These are phyloP conservation scores for Rhinocladiella similis DNA, from an alignment of 2,329 filamentous ascomycete species.

Conservation along the genomic window DNA sequence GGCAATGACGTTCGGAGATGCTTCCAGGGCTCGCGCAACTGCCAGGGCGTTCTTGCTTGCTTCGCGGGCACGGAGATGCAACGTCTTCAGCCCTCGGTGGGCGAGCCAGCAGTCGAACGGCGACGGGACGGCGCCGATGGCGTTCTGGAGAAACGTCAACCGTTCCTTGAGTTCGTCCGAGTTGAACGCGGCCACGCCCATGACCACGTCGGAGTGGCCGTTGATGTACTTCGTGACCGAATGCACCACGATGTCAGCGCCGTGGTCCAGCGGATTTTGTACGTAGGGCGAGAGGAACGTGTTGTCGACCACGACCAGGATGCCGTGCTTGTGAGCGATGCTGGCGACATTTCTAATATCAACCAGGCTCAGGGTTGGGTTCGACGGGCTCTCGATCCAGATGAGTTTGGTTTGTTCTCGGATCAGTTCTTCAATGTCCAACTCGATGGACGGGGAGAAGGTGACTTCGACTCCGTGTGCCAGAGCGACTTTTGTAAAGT, in stretches of 20 bases:
- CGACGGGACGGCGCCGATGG: constrained; percentile 90
- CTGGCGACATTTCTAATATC: constrained; percentile 85
- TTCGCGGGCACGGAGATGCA: constrained; percentile 87
- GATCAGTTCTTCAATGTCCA: constrained; percentile 82
- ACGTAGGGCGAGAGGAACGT: constrained; percentile 96
- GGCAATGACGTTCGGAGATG: constrained; percentile 76
- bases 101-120: constrained; percentile 98
- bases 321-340: constrained; percentile 81
- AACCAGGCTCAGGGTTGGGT: constrained; percentile 89
- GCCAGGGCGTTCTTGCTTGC: constrained; percentile 77
- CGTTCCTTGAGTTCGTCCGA: constrained; percentile 73
- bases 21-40: constrained; percentile 74
- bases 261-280: constrained; percentile 92
- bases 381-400: constrained; percentile 96
- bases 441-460: constrained; percentile 89
- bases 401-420: constrained; percentile 82
- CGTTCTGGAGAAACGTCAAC: constrained; percentile 91
- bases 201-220: constrained; percentile 92
- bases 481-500: constrained; percentile 96
- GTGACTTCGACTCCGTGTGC: constrained; percentile 93
- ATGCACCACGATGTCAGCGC: constrained; percentile 95
- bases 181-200: constrained; percentile 97
- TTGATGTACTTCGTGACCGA: constrained; percentile 99
- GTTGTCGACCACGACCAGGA: constrained; percentile 98
- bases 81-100: constrained; percentile 92